Percentiles rank a stretch among this genome's conserved stretches.
Conservation (phyloP, 345 rosid species). For the Salix exigua region DNA sequence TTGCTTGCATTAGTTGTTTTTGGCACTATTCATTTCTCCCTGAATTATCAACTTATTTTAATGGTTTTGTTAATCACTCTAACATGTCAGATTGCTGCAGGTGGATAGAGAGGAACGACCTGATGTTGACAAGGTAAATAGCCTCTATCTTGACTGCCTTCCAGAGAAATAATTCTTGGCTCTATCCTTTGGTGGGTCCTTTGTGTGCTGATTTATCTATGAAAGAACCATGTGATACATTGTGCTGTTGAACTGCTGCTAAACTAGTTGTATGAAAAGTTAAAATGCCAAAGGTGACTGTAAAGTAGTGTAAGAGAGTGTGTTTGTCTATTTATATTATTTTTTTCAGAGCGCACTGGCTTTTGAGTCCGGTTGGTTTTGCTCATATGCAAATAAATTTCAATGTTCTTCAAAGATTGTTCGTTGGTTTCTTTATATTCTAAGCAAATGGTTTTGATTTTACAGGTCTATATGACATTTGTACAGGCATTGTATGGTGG, state of each 20-base stretch:
- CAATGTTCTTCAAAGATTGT: not conserved
- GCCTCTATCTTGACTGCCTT: not conserved
- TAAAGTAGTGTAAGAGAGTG: not conserved
- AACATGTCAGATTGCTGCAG: slow-evolving; percentile 36
- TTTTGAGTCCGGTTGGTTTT: not conserved
- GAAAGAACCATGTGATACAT: too few species aligned
- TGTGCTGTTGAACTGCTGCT: too few species aligned
- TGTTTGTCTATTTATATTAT: not conserved
- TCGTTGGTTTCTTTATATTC: not conserved
- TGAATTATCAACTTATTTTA: not conserved
- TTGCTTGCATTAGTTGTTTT: not conserved
- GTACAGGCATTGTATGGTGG: slow-evolving; percentile 86
- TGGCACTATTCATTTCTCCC: not conserved
- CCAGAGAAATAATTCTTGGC: not conserved
- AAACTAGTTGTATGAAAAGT: too few species aligned
- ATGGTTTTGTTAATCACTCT: slow-evolving; percentile 4
- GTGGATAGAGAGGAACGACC: slow-evolving; percentile 97
- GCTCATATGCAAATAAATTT: not conserved
- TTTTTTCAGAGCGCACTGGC: not conserved
- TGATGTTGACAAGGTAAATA: slow-evolving; percentile 83
- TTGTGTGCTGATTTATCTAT: not conserved
- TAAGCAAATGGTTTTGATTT: slow-evolving; percentile 5
- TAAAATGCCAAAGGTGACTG: too few species aligned
- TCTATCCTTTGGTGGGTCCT: not conserved
- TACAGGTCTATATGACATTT: slow-evolving; percentile 88